Evolutionary conservation across 2,329 filamentous ascomycete species (phyloP).

Genomic region (Fusarium sp.): DNA sequence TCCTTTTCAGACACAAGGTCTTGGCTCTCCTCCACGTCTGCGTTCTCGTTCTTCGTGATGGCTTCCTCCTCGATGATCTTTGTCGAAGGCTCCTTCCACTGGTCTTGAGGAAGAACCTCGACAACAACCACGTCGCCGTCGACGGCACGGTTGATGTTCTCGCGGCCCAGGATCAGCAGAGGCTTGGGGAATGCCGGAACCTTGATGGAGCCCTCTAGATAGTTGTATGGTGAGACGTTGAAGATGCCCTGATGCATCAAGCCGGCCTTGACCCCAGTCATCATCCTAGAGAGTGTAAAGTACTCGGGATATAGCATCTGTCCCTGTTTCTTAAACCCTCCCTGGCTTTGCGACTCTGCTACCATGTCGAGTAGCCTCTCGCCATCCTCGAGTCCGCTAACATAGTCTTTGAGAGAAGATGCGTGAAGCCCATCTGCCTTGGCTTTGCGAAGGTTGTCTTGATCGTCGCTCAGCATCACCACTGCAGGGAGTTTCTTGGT

Average conservation of each 20-base stretch:
- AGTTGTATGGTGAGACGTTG: conserved; percentile 98
- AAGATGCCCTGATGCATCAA: conserved; percentile 94
- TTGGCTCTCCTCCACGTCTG: conserved; percentile 81
- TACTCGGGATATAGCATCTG: conserved; percentile 91
- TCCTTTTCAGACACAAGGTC: conserved; percentile 91
- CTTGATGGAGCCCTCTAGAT: conserved; percentile 91
- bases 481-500: conserved; percentile 76
- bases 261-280: conserved; percentile 90
- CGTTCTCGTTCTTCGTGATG: conserved; percentile 92
- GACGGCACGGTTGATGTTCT: conserved; percentile 95
- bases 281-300: conserved; percentile 88
- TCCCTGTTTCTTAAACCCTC: conserved; percentile 70
- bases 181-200: conserved; percentile 91
- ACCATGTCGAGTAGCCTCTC: conserved; percentile 94
- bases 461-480: conserved; percentile 95
- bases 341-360: conserved; percentile 78
- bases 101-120: conserved; percentile 90
- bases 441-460: conserved; percentile 86
- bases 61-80: conserved; percentile 96
- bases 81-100: conserved; percentile 96
- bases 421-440: conserved; percentile 79
- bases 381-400: conserved; percentile 84
- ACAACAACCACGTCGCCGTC: conserved; percentile 94
- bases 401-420: conserved; percentile 79
- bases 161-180: conserved; percentile 87